phyloP scores from a whole-genome alignment of 2,329 filamentous ascomycete species.

The Trichoderma citrinoviride region DNA sequence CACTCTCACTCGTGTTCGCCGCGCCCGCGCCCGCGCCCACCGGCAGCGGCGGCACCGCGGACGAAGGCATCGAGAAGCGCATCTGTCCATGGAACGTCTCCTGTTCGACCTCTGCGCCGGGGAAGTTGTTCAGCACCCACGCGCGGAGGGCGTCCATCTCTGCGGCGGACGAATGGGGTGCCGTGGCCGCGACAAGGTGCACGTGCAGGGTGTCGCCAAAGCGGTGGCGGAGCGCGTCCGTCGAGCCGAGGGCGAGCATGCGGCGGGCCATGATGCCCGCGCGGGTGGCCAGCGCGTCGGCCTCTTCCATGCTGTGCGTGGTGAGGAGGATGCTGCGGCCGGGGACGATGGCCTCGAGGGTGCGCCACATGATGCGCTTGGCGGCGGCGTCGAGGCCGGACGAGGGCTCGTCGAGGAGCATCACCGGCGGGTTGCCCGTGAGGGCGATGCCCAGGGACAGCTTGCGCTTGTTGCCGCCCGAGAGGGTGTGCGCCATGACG shows the following conservation, averaged over 20 bases:
- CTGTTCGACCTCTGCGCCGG: constrained; percentile 65
- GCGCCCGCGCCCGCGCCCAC: neutral
- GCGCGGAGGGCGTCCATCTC: constrained; percentile 64
- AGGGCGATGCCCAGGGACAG: constrained; percentile 70
- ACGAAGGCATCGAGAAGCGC: constrained; percentile 66
- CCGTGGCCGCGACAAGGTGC: constrained; percentile 68
- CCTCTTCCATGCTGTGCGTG: constrained; percentile 80
- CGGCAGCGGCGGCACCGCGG: neutral
- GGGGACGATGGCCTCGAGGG: constrained; percentile 61
- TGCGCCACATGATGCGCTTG: constrained; percentile 74
- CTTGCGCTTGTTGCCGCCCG: constrained; percentile 76
- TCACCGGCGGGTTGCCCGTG: constrained; percentile 69
- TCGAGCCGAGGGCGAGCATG: constrained; percentile 76
- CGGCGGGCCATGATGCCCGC: constrained; percentile 72
- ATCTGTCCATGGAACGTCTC: constrained; percentile 81
- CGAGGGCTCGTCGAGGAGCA: constrained; percentile 73
- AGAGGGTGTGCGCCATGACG: constrained; percentile 65
- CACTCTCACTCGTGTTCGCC: constrained; percentile 34
- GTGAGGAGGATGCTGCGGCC: constrained; percentile 69
- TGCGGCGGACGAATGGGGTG: constrained; percentile 63
- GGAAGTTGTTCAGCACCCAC: constrained; percentile 64
- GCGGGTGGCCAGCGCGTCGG: constrained; percentile 64
- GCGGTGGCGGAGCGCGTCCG: constrained; percentile 62
- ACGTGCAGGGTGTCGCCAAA: constrained; percentile 75
- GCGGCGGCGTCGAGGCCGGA: constrained; percentile 71